Base-by-base conservation (phyloP, 441 rosid species). In the Raphanus hybrid region DNA sequence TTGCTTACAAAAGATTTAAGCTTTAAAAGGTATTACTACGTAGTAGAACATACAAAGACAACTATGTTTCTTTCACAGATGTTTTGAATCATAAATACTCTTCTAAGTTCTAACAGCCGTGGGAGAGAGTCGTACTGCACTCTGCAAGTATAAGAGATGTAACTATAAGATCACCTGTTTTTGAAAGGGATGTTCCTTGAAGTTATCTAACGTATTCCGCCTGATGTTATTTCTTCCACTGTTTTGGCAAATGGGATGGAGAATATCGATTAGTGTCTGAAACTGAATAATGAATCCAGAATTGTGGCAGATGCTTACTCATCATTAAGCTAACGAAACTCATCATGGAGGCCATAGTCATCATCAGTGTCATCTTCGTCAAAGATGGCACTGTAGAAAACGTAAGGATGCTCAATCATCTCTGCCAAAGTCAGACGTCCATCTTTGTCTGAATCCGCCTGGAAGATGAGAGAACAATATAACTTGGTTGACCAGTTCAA, bases 391-490 rank as follows among this genome's bases (percentile, higher is more conserved):
- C 93, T 92, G 74, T 95, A 95, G 82, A 95, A 95, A 72, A 91
- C 98, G 14, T 90, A 93, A 4, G 99, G 98, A 80, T 87, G 91
- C 68, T 92, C 98, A 64, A 90, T 88, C 97, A 92, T 93, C 89
- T 95, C 99, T 12, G 63, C 34, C 85, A 95, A 76, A 66, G 94
- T 84, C 50, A 95, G 84, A 11, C 77, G 89, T 16, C 97, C 91
- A 75, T 95, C 97, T 82, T 95, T 89, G 74, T 95, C 85, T 35
- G 84, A 64, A 83, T 95, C 99, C 8, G 98, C 97, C 99, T 95
- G 94, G 69, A 82, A 20, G 34, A 64, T 65, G 50, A 72, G 50
- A 70, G 9, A 34, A 29, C 5, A 29, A 29, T 29, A 29, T 29
- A 29, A 5, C 34, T 3, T 29, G 34, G 34, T 16, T 16, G 34